Percentiles rank a stretch among this genome's conserved stretches.
Conservation (phyloP, 345 rosid species). For the Atalantia buxifolia region DNA sequence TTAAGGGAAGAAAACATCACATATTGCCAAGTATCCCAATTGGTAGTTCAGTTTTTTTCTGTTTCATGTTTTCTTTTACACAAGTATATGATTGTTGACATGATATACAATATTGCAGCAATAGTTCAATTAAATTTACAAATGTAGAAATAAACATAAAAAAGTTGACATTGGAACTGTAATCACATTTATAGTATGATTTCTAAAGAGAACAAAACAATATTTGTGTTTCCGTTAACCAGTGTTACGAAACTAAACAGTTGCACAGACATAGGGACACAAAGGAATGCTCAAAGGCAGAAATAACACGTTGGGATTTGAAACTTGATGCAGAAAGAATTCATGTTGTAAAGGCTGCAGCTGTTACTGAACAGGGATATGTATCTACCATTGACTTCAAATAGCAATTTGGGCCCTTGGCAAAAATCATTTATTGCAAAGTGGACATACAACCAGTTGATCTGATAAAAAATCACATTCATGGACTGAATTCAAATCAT, state of each 20-base stretch:
- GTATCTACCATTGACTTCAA: not conserved
- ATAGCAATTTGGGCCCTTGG: not conserved
- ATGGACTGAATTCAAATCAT: not conserved
- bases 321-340: not conserved
- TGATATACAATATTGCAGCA: not conserved
- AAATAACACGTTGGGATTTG: not conserved
- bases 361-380: not conserved
- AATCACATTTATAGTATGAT: not conserved
- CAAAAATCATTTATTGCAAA: not conserved
- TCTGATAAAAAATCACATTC: not conserved
- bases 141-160: not conserved
- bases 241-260: not conserved
- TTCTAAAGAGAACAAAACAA: not conserved
- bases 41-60: not conserved
- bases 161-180: not conserved
- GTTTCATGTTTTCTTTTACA: not conserved
- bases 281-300: not conserved
- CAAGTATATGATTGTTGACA: not conserved
- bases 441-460: not conserved
- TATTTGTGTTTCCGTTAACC: not conserved
- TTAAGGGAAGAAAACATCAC: not conserved
- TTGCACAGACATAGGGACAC: not conserved
- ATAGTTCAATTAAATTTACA: not conserved
- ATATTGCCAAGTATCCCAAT: not conserved
- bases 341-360: not conserved